Evolutionary conservation across 768 basidiomycete species (phyloP), one percentile per base, ranked within the genome.

Genomic region (Leucocoprinus birnbaumii): DNA sequence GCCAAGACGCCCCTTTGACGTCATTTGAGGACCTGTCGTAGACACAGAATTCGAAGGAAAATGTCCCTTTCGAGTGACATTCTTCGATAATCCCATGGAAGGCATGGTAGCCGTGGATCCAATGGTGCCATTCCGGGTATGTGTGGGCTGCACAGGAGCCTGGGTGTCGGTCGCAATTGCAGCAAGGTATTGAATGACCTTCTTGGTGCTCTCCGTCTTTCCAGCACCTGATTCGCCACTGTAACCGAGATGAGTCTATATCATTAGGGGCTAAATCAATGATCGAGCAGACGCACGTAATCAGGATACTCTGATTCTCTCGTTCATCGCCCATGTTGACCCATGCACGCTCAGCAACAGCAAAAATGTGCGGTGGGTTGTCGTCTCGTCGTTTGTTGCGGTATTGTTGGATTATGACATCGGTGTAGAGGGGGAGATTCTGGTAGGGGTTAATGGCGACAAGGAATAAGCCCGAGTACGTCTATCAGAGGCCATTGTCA

Each of bases 391-490:
- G 84, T 61, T 87, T 89, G 52, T 83, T 85, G 53, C 95, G 90
- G 70, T 98, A 98, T 77, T 91, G 87, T 62, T 91, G 88, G 51
- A 96, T 78, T 59, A 92, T 91, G 4, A 86, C 70, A 65, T 93
- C 90, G 16, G 91, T 90, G 71, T 98, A 98, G 22, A 98, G 82
- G 13, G 94, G 94, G 10, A 99, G 74, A 57, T 80, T 79, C 67
- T 91, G 93, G 73, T 99, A 99, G 7, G 97, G 97, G 71, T 99
- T 99, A 64, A 99, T 90, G 25, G 97, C 97, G 55, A 99, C 96
- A 66, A 98, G 82, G 79, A 99, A 99, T 63, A 98, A 81, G 41
- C 96, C 94, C 18, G 92, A 93, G 74, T 93, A 95, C 40, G 93
- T 94, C 92, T 97, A 63, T 1, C 35, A 42, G 43, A 52, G 55